These are phyloP conservation scores for Amanita fuliginea DNA, from an alignment of 768 basidiomycete genomes.

Conservation along the genomic window DNA sequence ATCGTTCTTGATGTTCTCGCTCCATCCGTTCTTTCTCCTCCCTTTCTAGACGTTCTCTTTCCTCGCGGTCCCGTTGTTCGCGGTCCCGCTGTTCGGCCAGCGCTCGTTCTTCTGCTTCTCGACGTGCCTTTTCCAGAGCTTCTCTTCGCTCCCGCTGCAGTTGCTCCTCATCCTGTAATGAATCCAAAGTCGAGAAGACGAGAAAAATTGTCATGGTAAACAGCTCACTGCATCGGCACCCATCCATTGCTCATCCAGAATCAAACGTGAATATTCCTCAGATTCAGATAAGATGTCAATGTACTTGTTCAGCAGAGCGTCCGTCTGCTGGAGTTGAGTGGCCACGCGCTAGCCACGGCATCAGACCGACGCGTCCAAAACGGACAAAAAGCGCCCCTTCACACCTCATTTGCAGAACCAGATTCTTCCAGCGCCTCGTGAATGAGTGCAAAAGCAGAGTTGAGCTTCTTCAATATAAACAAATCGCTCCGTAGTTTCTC, in stretches of 20 bases:
- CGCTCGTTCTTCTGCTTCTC: conserved; percentile 37
- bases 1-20: conserved; percentile 34
- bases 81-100: conserved; percentile 20
- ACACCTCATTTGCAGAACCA: conserved; percentile 61
- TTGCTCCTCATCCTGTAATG: conserved; percentile 44
- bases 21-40: conserved; percentile 34
- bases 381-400: conserved; percentile 11
- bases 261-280: conserved; percentile 53
- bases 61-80: conserved; percentile 41
- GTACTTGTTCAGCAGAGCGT: conserved; percentile 68
- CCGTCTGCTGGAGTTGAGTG: conserved; percentile 57
- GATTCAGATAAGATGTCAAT: conserved; percentile 57
- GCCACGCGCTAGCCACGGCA: conserved; percentile 42
- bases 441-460: conserved; percentile 55
- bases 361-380: neutral
- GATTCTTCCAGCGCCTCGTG: conserved; percentile 57
- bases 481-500: conserved; percentile 70
- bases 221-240: conserved; percentile 58
- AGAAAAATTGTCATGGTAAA: neutral
- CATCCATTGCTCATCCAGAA: conserved; percentile 70
- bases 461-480: conserved; percentile 62
- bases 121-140: conserved; percentile 27
- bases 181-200: conserved; percentile 1
- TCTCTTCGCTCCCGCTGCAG: conserved; percentile 39
- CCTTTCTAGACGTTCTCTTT: conserved; percentile 29